Evolutionary conservation across 495 filamentous ascomycete species (phyloP), one percentile per base, ranked within the genome.

Genomic region (Peziza echinospora): DNA sequence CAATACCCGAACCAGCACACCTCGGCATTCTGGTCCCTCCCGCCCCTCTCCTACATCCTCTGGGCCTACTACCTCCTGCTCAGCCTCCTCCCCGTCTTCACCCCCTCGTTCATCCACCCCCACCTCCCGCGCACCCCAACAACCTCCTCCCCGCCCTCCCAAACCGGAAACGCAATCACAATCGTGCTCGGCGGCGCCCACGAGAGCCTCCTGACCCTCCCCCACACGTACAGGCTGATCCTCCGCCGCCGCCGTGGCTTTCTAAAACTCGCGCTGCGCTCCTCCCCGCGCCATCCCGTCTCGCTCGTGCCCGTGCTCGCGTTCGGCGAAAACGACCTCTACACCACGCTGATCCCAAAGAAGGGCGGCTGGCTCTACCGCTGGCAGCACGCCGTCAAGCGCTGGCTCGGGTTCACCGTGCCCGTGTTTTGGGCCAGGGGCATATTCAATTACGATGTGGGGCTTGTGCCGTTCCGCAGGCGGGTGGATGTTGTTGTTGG

Each of bases 361-460:
- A 58, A 67, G 22, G 83, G 89, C 54, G 83, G 85, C 2, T 53
- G 66, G 6, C 71, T 94, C 47, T 76, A 84, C 60, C 73, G 71
- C 57, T 50, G 78, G 16, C 89, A 97, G 62, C 72, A 89, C 65
- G 62, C 77, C 10, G 65, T 89, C 24, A 87, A 96, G 65, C 76
- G 75, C 47, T 64, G 78, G 1, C 67, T 89, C 61, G 89, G 89
- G n/a, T 97, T 93, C 55, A 96, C 89, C 0, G 68, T 96, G 3
- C 89, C 89, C 2, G 63, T 93, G 24, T 76, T 94, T 48, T 86
- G 93, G 63, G 86, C 85, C 1, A 61, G 84, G 13, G 89, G 89
- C 1, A 78, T 96, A 7, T 94, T 96, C 62, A 97, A 97, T 57
- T 96, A 97, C 51, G 89, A 97, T 60, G 82, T 93, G 1, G 89